These are phyloP conservation scores for Acorus calamus DNA, from an alignment of 106 monocot genomes.

Conservation along the genomic window DNA sequence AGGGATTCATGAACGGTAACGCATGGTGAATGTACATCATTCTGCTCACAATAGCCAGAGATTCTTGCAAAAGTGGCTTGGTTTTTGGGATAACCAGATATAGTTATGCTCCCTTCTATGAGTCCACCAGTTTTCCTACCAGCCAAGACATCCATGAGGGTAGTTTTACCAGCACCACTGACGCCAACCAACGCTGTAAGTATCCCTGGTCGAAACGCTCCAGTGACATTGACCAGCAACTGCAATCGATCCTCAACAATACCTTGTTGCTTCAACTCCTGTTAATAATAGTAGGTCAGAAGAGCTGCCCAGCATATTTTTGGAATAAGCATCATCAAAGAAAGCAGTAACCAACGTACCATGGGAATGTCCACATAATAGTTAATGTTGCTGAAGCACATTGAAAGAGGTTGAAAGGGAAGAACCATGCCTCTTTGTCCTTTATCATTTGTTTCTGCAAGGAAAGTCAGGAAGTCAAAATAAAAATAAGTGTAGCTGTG, in stretches of 20 bases:
- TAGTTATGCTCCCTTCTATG: conserved; percentile 78
- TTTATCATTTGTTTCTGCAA: conserved; percentile 45
- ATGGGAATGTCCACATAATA: conserved; percentile 90
- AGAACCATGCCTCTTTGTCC: conserved; percentile 93
- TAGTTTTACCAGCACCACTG: conserved; percentile 99
- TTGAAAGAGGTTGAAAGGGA: conserved; percentile 92
- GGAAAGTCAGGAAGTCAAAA: background rate
- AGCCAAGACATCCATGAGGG: conserved; percentile 98
- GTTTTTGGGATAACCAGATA: conserved; percentile 93
- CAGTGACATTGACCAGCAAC: conserved; percentile 86
- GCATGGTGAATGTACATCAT: conserved; percentile 97
- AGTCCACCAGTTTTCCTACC: conserved; percentile 94
- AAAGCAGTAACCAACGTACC: conserved; percentile 32
- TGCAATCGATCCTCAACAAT: conserved; percentile 78
- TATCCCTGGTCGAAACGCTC: conserved; percentile 91
- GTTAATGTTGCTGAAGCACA: conserved; percentile 92
- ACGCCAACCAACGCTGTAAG: conserved; percentile 97
- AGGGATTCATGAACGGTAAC: conserved; percentile 87
- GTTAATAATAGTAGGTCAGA: conserved; percentile 40
- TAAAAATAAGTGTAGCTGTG: background rate
- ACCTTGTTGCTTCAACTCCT: conserved; percentile 91
- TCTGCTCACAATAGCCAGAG: conserved; percentile 97
- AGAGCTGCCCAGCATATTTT: conserved; percentile 22
- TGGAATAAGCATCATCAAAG: conserved; percentile 2
- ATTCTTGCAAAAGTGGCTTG: conserved; percentile 95